Evolutionary conservation across 2,329 filamentous ascomycete genomes (phyloP), one percentile per base, ranked within the genome.

Genomic region (Fusarium foetens): DNA sequence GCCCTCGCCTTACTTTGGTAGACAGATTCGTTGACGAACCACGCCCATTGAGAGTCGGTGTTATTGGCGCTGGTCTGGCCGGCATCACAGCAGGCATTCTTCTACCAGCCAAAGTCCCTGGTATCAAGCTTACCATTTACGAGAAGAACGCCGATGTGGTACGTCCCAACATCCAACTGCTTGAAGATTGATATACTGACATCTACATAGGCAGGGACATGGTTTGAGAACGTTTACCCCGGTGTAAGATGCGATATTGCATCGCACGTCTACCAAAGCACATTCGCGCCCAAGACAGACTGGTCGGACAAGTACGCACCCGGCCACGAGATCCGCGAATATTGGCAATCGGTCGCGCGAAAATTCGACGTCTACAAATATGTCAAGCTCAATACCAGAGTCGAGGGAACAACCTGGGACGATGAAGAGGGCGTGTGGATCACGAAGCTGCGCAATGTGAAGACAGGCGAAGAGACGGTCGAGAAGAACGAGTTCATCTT

Each of bases 241-340:
- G 91, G 90, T 4, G 89, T 92, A 2, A 83, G 89, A 45, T 93
- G 91, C 72, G 91, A 93, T 33, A 88, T 93, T 19, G 90, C 91
- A 0, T 87, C 90, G 1, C 90, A 92, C 77, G 90, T 91, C 25
- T 94, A 94, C 74, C 91, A 93, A 76, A 88, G 87, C 12, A 90
- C 89, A 0, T 93, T 93, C 77, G 84, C 85, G 11, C 90, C 91
- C 2, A 93, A 93, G 62, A 87, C 86, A 0, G 84, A 92, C 71
- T 94, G 92, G 92, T 86, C 86, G 0, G 89, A 93, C 73, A 85
- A 90, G 66, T 94, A 92, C 75, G 88, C 91, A 0, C 87, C 88
- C 41, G 91, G 91, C 0, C 78, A 82, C 8, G 92, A 94, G 78
- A 94, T 94, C 65, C 82, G 85, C 11, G 85, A 88, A 21, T 94